Evolutionary conservation across 2,329 filamentous ascomycete species (phyloP).

Genomic region (Alternaria brassicae): DNA sequence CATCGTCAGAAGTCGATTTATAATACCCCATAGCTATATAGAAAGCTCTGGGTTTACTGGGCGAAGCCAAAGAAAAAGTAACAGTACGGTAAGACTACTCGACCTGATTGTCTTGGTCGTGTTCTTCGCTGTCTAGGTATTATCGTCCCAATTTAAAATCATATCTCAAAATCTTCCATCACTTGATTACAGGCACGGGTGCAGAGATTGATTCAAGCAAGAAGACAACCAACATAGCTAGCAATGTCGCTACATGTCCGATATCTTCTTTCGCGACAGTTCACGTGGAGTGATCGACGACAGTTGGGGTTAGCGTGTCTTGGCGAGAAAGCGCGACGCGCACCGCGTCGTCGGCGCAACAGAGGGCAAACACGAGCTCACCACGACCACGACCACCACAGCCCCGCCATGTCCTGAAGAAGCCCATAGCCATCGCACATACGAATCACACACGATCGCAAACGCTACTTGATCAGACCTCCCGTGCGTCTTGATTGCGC

Average conservation of each 20-base stretch:
- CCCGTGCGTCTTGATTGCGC: slow-evolving; percentile 6
- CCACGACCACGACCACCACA: slow-evolving; percentile 15
- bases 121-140: too few species aligned
- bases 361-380: slow-evolving; percentile 15
- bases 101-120: not conserved
- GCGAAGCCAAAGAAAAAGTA: not conserved
- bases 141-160: too few species aligned
- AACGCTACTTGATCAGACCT: not conserved
- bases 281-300: not conserved
- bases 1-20: not conserved
- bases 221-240: not conserved
- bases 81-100: not conserved
- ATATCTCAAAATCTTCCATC: too few species aligned
- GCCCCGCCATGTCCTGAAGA: slow-evolving; percentile 30
- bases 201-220: too few species aligned
- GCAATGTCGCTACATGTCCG: not conserved
- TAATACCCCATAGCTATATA: not conserved
- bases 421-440: slow-evolving; percentile 19
- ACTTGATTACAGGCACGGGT: too few species aligned
- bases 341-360: slow-evolving; percentile 30
- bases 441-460: slow-evolving; percentile 3
- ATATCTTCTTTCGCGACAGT: not conserved
- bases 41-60: not conserved
- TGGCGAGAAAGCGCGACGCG: slow-evolving; percentile 35
- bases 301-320: slow-evolving; percentile 2